Percentiles rank a stretch among this genome's conserved stretches.
Evolutionary conservation across 2,329 filamentous ascomycete species (phyloP).

Genomic region (Sporothrix protearum): DNA sequence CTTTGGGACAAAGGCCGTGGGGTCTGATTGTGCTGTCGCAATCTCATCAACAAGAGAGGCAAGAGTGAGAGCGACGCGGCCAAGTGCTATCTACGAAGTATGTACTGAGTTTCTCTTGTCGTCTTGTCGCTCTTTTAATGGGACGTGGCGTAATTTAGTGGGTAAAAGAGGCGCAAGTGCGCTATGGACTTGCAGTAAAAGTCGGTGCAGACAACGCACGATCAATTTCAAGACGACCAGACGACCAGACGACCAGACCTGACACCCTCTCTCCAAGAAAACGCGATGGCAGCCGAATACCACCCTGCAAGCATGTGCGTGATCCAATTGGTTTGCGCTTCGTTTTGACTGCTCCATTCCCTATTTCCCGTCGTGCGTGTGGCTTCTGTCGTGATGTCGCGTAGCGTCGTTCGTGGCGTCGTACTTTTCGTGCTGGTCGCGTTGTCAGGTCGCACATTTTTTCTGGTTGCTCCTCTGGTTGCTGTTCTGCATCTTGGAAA

Average conservation of each 20-base stretch:
- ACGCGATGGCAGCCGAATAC: background rate
- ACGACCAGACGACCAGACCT: background rate
- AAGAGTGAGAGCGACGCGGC: background rate
- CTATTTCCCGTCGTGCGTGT: background rate
- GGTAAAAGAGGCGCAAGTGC: background rate
- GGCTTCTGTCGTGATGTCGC: background rate
- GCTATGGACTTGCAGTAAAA: background rate
- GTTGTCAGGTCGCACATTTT: background rate
- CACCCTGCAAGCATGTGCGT: background rate
- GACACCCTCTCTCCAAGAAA: background rate
- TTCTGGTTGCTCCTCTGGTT: background rate
- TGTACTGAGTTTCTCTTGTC: too few species aligned
- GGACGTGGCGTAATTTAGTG: background rate
- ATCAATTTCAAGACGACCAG: background rate
- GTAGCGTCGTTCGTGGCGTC: background rate
- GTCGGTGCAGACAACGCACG: background rate
- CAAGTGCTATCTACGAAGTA: background rate
- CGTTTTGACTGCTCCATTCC: background rate
- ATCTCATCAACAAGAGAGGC: background rate
- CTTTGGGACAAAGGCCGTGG: conserved; percentile 21
- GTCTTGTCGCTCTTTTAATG: background rate
- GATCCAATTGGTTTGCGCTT: background rate
- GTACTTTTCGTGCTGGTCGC: background rate
- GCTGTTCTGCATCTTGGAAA: background rate
- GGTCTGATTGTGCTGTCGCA: conserved; percentile 10